Percentiles rank a stretch among this genome's conserved stretches.
Conservation (phyloP, 192 early-diverging fungal species). For the Linderina pennispora region DNA sequence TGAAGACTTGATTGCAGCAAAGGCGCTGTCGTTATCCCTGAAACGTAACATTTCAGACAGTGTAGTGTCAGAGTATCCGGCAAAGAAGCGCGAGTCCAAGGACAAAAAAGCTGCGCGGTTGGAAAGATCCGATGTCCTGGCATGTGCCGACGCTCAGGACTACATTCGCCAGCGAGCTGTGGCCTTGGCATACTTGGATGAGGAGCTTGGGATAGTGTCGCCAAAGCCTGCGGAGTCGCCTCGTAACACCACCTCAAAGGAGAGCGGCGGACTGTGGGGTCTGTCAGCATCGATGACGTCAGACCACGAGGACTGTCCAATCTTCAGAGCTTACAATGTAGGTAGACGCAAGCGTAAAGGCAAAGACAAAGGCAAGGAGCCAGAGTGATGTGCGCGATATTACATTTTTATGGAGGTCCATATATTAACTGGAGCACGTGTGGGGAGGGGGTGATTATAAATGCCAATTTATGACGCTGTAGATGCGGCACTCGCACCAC, state of each 20-base stretch:
- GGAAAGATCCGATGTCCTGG: constrained; percentile 22
- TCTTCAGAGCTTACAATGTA: not conserved
- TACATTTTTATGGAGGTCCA: no score
- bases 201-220: no score
- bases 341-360: not conserved
- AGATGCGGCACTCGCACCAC: constrained; percentile 11
- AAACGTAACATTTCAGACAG: no score
- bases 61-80: no score
- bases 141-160: constrained; percentile 30
- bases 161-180: constrained; percentile 27
- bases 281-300: not conserved
- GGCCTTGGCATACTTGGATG: constrained; percentile 26
- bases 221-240: no score
- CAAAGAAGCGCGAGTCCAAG: no score
- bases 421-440: no score
- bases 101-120: constrained; percentile 4
- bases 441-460: no score
- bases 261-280: not conserved
- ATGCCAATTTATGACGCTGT: constrained; percentile 3
- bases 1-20: constrained; percentile 34
- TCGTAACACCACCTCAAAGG: not conserved
- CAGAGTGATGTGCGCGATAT: no score
- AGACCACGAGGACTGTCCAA: not conserved
- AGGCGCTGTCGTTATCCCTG: constrained; percentile 34
- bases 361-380: no score